Conservation (phyloP, 2,329 filamentous ascomycete genomes). For the Trichoderma cornu-damae region DNA sequence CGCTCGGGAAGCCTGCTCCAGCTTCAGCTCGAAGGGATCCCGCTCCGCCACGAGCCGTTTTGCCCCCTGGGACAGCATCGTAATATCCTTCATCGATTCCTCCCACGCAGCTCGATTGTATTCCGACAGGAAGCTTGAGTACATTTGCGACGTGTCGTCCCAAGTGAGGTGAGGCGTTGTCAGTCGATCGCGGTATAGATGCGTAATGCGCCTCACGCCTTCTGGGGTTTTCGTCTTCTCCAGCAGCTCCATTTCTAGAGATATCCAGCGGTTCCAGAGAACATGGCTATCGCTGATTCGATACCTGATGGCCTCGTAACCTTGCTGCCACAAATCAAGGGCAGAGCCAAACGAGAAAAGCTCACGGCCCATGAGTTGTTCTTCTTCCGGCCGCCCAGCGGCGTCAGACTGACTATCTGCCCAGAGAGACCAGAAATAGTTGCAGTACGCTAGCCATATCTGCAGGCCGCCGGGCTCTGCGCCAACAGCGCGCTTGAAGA, state of each 20-base stretch:
- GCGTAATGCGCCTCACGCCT: constrained; percentile 59
- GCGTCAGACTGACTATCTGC: constrained; percentile 55
- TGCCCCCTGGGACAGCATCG: constrained; percentile 56
- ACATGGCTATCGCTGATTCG: constrained; percentile 71
- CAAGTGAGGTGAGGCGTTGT: constrained; percentile 68
- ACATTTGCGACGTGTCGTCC: constrained; percentile 68
- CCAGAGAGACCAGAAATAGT: constrained; percentile 71
- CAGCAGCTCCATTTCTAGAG: constrained; percentile 65
- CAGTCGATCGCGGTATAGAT: constrained; percentile 66
- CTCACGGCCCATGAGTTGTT: constrained; percentile 63
- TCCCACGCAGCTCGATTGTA: constrained; percentile 70
- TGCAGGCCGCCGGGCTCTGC: constrained; percentile 69
- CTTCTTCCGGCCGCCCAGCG: constrained; percentile 57
- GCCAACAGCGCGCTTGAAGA: constrained; percentile 63
- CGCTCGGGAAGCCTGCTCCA: constrained; percentile 54
- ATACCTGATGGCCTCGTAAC: constrained; percentile 65
- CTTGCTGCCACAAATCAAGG: constrained; percentile 65
- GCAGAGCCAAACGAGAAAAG: constrained; percentile 65
- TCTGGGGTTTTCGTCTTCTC: constrained; percentile 49
- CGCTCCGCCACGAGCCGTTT: constrained; percentile 59
- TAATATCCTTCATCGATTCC: constrained; percentile 63
- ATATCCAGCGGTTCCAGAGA: constrained; percentile 75
- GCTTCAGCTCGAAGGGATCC: constrained; percentile 61
- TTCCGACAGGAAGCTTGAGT: constrained; percentile 68
- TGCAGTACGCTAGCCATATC: constrained; percentile 72